phyloP scores from a whole-genome alignment of 2,329 filamentous ascomycete genomes.

The Lasiodiplodia hormozganensis region DNA sequence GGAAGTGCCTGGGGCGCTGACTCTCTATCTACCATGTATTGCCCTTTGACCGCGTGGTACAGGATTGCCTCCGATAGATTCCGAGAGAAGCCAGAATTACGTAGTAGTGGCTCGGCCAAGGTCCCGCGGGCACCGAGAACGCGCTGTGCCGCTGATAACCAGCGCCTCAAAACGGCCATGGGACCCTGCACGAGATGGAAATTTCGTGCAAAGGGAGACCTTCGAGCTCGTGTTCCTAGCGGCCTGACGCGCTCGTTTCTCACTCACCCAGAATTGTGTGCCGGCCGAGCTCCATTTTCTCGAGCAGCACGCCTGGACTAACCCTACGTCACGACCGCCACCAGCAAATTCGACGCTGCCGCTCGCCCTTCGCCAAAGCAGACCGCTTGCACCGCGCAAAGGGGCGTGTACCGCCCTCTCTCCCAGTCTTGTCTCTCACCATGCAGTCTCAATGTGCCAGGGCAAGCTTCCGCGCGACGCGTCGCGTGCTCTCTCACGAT shows the following conservation, averaged over 20 bases:
- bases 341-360: background rate
- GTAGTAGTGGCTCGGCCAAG: background rate
- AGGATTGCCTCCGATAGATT: constrained; percentile 17
- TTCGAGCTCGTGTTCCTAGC: constrained; percentile 4
- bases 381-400: constrained; percentile 1
- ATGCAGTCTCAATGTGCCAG: constrained; percentile 30
- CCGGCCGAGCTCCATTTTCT: background rate
- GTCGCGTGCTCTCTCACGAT: constrained; percentile 20
- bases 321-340: constrained; percentile 20
- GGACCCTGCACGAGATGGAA: background rate
- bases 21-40: constrained; percentile 10
- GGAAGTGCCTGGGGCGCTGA: constrained; percentile 14
- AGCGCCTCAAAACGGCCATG: constrained; percentile 19
- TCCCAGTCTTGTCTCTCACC: background rate
- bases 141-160: constrained; percentile 24
- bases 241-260: background rate
- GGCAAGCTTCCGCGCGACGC: constrained; percentile 26
- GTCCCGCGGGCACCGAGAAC: constrained; percentile 14
- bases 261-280: background rate
- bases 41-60: background rate
- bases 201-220: background rate
- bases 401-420: constrained; percentile 6
- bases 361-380: constrained; percentile 3
- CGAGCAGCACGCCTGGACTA: background rate
- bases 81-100: background rate